Evolutionary conservation across 768 basidiomycete genomes (phyloP), one percentile per base, ranked within the genome.

Genomic region (Kwoniella europaea): DNA sequence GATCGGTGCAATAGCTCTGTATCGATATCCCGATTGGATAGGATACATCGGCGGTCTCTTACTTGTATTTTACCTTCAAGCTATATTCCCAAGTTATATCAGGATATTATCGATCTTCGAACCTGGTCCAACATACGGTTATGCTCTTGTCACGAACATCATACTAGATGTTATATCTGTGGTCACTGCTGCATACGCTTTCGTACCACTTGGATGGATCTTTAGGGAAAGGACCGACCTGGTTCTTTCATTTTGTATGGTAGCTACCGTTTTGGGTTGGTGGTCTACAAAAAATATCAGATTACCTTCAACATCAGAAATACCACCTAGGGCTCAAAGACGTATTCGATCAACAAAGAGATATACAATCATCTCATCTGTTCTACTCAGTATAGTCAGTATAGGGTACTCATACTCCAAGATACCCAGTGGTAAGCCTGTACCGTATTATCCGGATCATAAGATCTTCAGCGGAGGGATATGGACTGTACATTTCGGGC

Each of bases 401-500:
- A 5, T 73, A 1, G 71, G 73, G 2, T 61, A 65, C 15, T 61
- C 59, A 4, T 77, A 65, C n/a, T 52, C 62, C 3, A 73, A 76
- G 63, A 69, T 88, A 75, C 90, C 91, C 0, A 80, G 82, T 1
- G 65, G 77, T 0, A 81, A 86, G 18, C 88, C 89, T 0, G 83
- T 79, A 27, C 90, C 91, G 3, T 89, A 88, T 83, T 89, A 89
- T 65, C 84, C 88, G 29, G 89, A 88, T 3, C 86, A 89, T 16
- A 86, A 91, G 41, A 86, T 91, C n/a, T 85, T 94, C 54, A 90
- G 89, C 20, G 90, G 91, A 4, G 93, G 91, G 3, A 92, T 95
- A 35, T 95, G 93, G 93, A 93, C 94, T 0, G 87, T 96, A 27
- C 94, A 96, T 82, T 96, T 96, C 79, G 94, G 94, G 0, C 85